phyloP scores from a whole-genome alignment of 1,284 basidiomycete genomes.

The Athelia psychrophila region DNA sequence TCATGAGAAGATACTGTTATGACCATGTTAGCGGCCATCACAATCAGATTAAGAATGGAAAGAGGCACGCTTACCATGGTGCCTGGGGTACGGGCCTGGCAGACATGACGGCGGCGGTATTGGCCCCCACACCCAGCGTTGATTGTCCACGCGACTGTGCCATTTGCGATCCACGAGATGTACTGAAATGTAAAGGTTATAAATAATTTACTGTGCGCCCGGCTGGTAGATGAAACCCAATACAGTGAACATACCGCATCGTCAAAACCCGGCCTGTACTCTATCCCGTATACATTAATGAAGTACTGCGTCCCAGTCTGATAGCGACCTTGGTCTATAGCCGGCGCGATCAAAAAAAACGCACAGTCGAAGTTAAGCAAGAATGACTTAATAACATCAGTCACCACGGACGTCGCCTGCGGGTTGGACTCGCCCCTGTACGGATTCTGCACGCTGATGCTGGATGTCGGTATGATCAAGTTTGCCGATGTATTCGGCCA shows the following conservation, averaged over 20 bases:
- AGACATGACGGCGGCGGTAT: conserved; percentile 47
- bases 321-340: conserved; percentile 37
- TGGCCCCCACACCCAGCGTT: conserved; percentile 51
- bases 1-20: conserved; percentile 69
- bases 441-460: conserved; percentile 42
- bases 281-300: conserved; percentile 62
- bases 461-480: conserved; percentile 38
- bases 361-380: background rate
- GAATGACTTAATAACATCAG: conserved; percentile 18
- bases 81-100: conserved; percentile 61
- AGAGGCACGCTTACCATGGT: conserved; percentile 46
- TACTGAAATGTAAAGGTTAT: conserved; percentile 26
- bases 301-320: conserved; percentile 35
- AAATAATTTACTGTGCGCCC: conserved; percentile 2
- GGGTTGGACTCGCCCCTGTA: conserved; percentile 55
- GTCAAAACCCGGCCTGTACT: conserved; percentile 41
- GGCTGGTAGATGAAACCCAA: background rate
- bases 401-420: conserved; percentile 40
- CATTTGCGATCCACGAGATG: conserved; percentile 58
- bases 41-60: background rate
- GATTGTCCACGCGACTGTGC: conserved; percentile 56
- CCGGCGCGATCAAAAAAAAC: background rate
- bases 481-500: conserved; percentile 6
- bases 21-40: background rate
- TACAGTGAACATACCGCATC: background rate